Evolutionary conservation across 352 stramenopile genomes (phyloP), one percentile per base, ranked within the genome.

Genomic region (Pythium phragmiticola): DNA sequence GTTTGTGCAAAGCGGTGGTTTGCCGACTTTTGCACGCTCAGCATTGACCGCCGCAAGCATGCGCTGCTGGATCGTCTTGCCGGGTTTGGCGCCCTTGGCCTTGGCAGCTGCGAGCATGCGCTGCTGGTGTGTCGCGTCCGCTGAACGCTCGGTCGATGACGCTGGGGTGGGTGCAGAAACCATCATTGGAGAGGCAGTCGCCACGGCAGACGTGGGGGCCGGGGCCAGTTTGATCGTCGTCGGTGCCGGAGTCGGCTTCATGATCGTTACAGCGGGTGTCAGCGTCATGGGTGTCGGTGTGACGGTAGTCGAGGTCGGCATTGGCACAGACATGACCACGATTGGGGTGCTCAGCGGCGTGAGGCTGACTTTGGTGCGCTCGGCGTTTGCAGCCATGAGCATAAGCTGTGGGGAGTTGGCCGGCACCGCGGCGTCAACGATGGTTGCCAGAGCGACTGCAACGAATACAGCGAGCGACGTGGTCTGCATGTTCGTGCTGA

Each of bases 1-100:
- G 56, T 70, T 70, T 30, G 37, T 57, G 51, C 63, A 70, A 1
- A 65, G 8, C 42, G 39, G 26, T 5, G 41, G 19, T 16, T 55
- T 47, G 6, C 75, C 75, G 13, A 74, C 68, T 17, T 80, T 63
- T 26, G 67, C 36, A 17, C 80, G 77, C 66, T 89, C 82, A 23
- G 57, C 57, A 52, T 89, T 89, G 23, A 89, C 78, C 11, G 52
- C 59, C 23, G 64, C 57, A 46, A 89, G 69, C 80, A 89, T 89
- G 9, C 68, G 48, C 21, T 70, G 37, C 28, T 62, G 45, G 7
- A 68, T 11, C 34, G 52, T 60, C 14, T 33, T 71, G 34, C 58
- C 58, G 8, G 34, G 28, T 16, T 52, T 30, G 46, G 46, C 7
- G 46, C 8, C 2, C 16, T 52, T 17, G 19, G 46, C 11, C 16